Evolutionary conservation across 768 basidiomycete genomes (phyloP), one percentile per base, ranked within the genome.

Genomic region (Mycena kentingensis): DNA sequence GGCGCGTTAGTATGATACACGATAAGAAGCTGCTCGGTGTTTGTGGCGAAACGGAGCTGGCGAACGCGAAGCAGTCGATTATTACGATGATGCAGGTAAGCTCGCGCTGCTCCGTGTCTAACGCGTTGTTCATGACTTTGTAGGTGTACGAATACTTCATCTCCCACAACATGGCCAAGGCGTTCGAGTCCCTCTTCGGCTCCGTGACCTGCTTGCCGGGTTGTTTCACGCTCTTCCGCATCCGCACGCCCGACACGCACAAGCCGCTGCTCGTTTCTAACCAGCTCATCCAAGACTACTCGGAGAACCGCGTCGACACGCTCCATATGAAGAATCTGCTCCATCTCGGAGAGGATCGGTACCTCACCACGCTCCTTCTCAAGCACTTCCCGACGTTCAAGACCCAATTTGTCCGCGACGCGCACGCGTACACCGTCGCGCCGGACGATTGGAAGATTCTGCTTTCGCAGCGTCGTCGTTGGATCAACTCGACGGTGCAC

Each of bases 121-220:
- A 32, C 42, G 18, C 59, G 46, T 48, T 53, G 7, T 50, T 1
- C 18, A 1, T 36, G n/a, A n/a, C n/a, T 46, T 16, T 31, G 12
- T 53, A 90, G 86, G 96, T 98, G 27, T 98, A 98, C 77, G 96
- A 98, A 66, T 98, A 98, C 79, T 99, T 93, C 76, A 93, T 99
- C 62, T 98, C 94, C 0, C 97, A 99, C 73, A 93, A 98, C 71
- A 86, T 99, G 79, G 93, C 97, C 44, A 99, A 99, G 70, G 93
- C 96, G 2, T 99, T 99, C 72, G 97, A 98, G 72, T 86, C 83
- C 61, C 78, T 98, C 10, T 99, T 99, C 65, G 95, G 95, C 43
- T 97, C 94, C 13, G 96, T 99, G 56, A 98, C 95, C 35, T 99
- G 97, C 82, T 78, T 98, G 54, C 97, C 97, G 19, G 96, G 97